Evolutionary conservation across 495 filamentous ascomycete genomes (phyloP).

Genomic region (Gamarada debralockiae): DNA sequence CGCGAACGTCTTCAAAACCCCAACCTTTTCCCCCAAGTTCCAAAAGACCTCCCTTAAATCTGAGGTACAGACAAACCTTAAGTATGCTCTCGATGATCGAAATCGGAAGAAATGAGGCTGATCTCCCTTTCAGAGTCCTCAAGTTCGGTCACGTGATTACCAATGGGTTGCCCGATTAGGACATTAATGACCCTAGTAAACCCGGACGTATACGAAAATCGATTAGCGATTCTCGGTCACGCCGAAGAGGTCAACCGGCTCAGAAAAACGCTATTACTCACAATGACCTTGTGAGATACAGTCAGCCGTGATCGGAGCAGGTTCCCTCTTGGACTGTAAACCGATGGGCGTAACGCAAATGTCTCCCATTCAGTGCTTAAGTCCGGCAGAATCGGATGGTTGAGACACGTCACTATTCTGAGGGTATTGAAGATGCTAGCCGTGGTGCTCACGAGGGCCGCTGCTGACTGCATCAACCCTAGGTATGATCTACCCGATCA

Average conservation of each 20-base stretch:
- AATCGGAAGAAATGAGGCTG: no score
- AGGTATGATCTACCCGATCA: constrained; percentile 17
- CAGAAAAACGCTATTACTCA: no score
- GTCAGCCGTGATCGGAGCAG: not conserved
- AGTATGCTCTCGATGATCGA: not conserved
- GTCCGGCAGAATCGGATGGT: not conserved
- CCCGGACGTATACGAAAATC: no score
- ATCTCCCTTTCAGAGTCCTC: not conserved
- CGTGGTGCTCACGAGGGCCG: constrained; percentile 4
- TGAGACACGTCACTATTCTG: constrained; percentile 10
- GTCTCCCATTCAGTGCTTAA: not conserved
- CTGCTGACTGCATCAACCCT: constrained; percentile 16
- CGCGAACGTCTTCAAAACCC: constrained; percentile 77
- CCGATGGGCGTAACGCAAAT: not conserved
- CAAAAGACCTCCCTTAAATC: constrained; percentile 39
- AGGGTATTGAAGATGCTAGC: not conserved
- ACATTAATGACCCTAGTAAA: no score
- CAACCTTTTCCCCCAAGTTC: constrained; percentile 77
- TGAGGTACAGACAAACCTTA: not conserved
- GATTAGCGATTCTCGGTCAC: no score
- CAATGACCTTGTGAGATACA: constrained; percentile 8
- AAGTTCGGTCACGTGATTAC: not conserved
- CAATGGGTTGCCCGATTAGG: not conserved
- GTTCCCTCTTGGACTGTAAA: not conserved
- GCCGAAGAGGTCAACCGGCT: no score